These are phyloP conservation scores for Suillus subaureus DNA, from an alignment of 768 basidiomycete species.

Conservation along the genomic window DNA sequence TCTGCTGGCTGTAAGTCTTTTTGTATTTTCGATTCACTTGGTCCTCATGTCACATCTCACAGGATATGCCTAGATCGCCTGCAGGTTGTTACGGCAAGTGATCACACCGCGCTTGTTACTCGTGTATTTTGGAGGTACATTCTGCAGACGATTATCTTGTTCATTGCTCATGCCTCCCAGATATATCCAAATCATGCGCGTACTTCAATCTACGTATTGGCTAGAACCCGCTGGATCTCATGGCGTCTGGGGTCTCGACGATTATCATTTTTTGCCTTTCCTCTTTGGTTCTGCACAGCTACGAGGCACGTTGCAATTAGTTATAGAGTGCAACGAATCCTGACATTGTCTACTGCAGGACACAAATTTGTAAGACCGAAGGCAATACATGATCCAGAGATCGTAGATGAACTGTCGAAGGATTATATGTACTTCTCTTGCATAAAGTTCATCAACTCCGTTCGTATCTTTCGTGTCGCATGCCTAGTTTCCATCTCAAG, in stretches of 20 bases:
- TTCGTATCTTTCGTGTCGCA: constrained; percentile 35
- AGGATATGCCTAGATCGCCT: constrained; percentile 84
- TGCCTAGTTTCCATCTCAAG: background rate
- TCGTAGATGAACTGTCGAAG: constrained; percentile 88
- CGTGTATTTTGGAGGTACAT: constrained; percentile 86
- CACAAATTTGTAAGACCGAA: constrained; percentile 92
- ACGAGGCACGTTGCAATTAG: constrained; percentile 41
- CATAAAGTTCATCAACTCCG: constrained; percentile 94
- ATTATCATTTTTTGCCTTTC: constrained; percentile 96
- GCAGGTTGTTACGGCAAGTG: constrained; percentile 60
- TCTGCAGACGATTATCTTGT: background rate
- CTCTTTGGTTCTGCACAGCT: constrained; percentile 85
- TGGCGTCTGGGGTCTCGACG: constrained; percentile 96
- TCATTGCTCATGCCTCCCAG: constrained; percentile 26
- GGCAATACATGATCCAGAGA: constrained; percentile 88
- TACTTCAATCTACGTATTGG: constrained; percentile 94
- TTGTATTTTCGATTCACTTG: background rate
- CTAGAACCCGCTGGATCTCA: constrained; percentile 99
- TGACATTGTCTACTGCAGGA: constrained; percentile 42
- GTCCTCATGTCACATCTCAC: constrained; percentile 6
- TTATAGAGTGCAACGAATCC: background rate
- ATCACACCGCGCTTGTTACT: constrained; percentile 77
- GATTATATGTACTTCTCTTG: constrained; percentile 98
- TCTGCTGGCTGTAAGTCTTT: constrained; percentile 88
- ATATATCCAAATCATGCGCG: constrained; percentile 81